Base-by-base conservation (phyloP, 2,329 filamentous ascomycete species). In the Aspergillus ochraceoroseus region DNA sequence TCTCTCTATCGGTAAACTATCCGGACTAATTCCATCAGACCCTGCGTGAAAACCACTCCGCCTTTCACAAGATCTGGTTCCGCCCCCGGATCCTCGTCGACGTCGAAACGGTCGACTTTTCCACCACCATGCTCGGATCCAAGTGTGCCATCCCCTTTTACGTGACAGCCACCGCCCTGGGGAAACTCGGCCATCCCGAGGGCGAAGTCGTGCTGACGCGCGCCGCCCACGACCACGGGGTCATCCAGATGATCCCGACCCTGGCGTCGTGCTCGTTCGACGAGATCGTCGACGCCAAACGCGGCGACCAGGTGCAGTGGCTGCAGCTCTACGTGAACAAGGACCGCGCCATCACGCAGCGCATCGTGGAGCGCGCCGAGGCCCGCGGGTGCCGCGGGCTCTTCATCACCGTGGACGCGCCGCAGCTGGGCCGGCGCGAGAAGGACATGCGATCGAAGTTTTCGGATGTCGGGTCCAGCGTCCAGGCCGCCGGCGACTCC, bases 391-490 rank as follows among this genome's bases (percentile, higher is more conserved):
- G 92, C 75, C 92, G 87, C 68, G 92, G 84, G 7, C 80, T 98
- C 12, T 98, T 98, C 74, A 95, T 98, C 70, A 98, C 92, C 2
- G 92, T 98, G 39, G 92, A 98, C 64, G 92, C 92, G 37, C 92
- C 92, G 4, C 90, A 96, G 66, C 81, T 98, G 14, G 92, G 92
- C 28, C 82, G 92, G 26, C 77, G 92, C 52, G 92, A 98, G 67
- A 98, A 96, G 72, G 92, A 96, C 64, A 96, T 96, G 92, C 85
- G 92, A 26, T 79, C 77, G 51, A 96, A 96, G 67, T 94, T 94
- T 62, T 79, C 79, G 25, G 90, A 95, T 54, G 77, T 77, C 9
- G 90, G 89, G 6, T 85, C 83, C 18, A 85, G 81, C 58, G 87
- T 96, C 9, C 92, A 96, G 67, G 67, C 67, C 8, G 69, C 68